These are phyloP conservation scores for Microstroma glucosiphilum DNA, from an alignment of 1,284 basidiomycete species.

Conservation along the genomic window DNA sequence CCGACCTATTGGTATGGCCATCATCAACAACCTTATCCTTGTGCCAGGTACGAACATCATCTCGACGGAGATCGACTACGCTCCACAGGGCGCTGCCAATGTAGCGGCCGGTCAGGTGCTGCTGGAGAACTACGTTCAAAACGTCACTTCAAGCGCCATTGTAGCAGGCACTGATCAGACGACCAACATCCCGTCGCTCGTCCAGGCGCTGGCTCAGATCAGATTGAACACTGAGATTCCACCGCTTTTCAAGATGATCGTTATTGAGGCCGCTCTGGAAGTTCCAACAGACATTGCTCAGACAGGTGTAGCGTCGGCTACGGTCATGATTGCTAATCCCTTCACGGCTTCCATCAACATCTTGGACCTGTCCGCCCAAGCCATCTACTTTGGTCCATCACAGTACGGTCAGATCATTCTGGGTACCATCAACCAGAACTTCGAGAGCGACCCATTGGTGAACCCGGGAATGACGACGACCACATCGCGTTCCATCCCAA, in stretches of 20 bases:
- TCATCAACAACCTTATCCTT: constrained; percentile 54
- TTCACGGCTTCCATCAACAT: constrained; percentile 71
- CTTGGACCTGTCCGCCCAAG: constrained; percentile 59
- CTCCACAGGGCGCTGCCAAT: constrained; percentile 60
- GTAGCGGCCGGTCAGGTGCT: constrained; percentile 59
- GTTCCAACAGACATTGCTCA: constrained; percentile 50
- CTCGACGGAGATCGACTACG: constrained; percentile 61
- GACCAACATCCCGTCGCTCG: constrained; percentile 63
- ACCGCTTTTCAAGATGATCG: constrained; percentile 62
- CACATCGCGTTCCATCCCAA: constrained; percentile 60
- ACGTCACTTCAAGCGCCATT: constrained; percentile 59
- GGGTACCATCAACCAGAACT: constrained; percentile 56
- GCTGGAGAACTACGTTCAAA: constrained; percentile 68
- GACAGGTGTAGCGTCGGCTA: constrained; percentile 29
- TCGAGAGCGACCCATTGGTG: constrained; percentile 58
- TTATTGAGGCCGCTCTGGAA: constrained; percentile 52
- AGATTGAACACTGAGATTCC: constrained; percentile 63
- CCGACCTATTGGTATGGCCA: constrained; percentile 60
- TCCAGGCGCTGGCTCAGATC: constrained; percentile 63
- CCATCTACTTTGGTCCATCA: constrained; percentile 52
- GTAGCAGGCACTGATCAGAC: constrained; percentile 62
- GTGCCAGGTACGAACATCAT: constrained; percentile 32
- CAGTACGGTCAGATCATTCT: constrained; percentile 26
- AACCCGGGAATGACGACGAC: constrained; percentile 62
- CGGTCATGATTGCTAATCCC: constrained; percentile 60